Evolutionary conservation across 2,329 filamentous ascomycete genomes (phyloP), one percentile per base, ranked within the genome.

Genomic region (Claviceps sp.): DNA sequence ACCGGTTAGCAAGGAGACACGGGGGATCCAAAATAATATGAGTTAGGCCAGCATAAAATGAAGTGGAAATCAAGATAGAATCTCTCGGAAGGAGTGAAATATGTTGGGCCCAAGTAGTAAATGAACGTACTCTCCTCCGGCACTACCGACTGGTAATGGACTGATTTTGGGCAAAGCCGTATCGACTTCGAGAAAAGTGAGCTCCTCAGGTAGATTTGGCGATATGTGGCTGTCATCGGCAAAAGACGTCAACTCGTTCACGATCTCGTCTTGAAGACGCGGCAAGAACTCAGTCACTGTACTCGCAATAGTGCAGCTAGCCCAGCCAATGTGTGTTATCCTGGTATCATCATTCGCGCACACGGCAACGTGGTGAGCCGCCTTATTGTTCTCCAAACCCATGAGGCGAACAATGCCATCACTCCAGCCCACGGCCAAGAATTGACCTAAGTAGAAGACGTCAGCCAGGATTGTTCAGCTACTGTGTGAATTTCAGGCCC

Each of bases 361-460:
- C 51, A 82, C 69, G 16, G 68, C 68, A 60, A 87, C 83, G 60
- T 85, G 80, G 64, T 93, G 85, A 20, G 89, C 81, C 13, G 85
- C 79, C 67, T 91, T 95, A 65, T 82, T 86, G 59, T 81, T 90
- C 64, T 93, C 88, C 22, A 88, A 70, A 54, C 85, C 86, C 64
- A 91, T 78, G 38, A 95, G 70, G 53, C 88, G 82, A 20, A 93
- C 79, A 6, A 79, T 78, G 29, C 86, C 86, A 70, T 95, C 88
- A 58, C 79, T 88, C 82, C 88, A 95, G 45, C 82, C 88, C 14
- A 93, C 80, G 14, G 88, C 88, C 51, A 96, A 76, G 43, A 88
- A 81, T 55, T 87, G 84, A 8, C 85, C 83, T 85, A 5, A 6
- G 14, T 16, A 53, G 5, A n/a, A 17, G 9, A 34, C 29, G 29